Percentiles rank a stretch among this genome's conserved stretches.
Conservation (phyloP, 1,284 basidiomycete species). For the Malassezia slooffiae region DNA sequence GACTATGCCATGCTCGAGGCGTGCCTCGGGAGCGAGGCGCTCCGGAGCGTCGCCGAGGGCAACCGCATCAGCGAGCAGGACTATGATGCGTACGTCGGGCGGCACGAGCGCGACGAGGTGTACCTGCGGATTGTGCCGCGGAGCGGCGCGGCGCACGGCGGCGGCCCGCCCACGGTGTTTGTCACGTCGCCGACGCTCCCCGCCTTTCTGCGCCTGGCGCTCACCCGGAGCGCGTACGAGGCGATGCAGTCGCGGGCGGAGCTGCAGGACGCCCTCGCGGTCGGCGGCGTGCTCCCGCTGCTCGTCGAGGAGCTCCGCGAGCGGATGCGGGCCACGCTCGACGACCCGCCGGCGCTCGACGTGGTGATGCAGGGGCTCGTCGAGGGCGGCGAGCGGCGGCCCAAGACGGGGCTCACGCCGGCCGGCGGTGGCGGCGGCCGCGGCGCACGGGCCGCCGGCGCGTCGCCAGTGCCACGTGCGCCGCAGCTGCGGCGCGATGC, state of each 20-base stretch:
- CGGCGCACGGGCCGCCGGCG: background rate
- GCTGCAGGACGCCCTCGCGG: slow-evolving; percentile 55
- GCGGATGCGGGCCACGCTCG: slow-evolving; percentile 26
- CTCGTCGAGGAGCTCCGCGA: slow-evolving; percentile 62
- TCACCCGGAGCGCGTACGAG: slow-evolving; percentile 62
- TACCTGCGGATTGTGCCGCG: slow-evolving; percentile 60
- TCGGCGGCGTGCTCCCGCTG: slow-evolving; percentile 63
- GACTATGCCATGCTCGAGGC: slow-evolving; percentile 58
- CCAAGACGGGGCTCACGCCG: slow-evolving; percentile 16
- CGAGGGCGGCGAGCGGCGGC: slow-evolving; percentile 10
- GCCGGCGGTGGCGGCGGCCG: background rate
- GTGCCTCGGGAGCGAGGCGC: slow-evolving; percentile 48
- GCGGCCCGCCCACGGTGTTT: slow-evolving; percentile 60
- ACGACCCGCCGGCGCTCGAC: slow-evolving; percentile 42
- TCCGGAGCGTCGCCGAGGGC: slow-evolving; percentile 28
- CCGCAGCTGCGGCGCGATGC: slow-evolving; percentile 45
- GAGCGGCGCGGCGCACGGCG: slow-evolving; percentile 19
- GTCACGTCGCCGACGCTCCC: slow-evolving; percentile 62
- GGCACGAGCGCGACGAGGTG: slow-evolving; percentile 49
- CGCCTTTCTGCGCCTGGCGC: slow-evolving; percentile 72
- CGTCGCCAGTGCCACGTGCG: background rate
- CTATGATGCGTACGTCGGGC: slow-evolving; percentile 38
- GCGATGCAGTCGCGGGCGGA: slow-evolving; percentile 49
- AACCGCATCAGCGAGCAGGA: slow-evolving; percentile 40
- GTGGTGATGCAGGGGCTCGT: slow-evolving; percentile 37